Conservation (phyloP, 768 basidiomycete species). For the Tephrocybe sp. region DNA sequence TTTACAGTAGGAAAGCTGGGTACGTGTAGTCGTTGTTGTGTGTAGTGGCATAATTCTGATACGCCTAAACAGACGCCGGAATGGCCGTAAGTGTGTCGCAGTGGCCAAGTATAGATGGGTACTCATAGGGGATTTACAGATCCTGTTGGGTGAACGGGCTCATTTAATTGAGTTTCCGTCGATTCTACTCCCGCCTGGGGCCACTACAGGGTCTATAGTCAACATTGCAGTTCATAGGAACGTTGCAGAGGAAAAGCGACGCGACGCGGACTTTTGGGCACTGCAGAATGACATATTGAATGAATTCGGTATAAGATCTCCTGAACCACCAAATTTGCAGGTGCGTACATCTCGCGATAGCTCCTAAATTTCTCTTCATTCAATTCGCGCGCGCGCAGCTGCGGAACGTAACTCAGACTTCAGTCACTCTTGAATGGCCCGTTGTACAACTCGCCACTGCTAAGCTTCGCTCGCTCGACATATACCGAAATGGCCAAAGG, state of each 20-base stretch:
- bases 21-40: conserved; percentile 34
- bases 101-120: background rate
- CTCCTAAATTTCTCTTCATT: background rate
- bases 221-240: conserved; percentile 96
- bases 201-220: conserved; percentile 92
- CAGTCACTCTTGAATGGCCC: conserved; percentile 96
- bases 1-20: conserved; percentile 97
- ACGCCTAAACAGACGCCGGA: conserved; percentile 67
- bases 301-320: conserved; percentile 67
- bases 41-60: conserved; percentile 2
- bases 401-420: conserved; percentile 95
- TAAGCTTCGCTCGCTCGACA: conserved; percentile 84
- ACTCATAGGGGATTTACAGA: conserved; percentile 44
- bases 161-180: conserved; percentile 99
- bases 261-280: conserved; percentile 80
- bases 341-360: conserved; percentile 37
- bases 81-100: conserved; percentile 74
- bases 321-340: conserved; percentile 71
- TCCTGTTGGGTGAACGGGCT: conserved; percentile 89
- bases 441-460: conserved; percentile 80
- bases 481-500: conserved; percentile 89
- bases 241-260: conserved; percentile 75
- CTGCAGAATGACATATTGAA: conserved; percentile 81
- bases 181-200: conserved; percentile 88
- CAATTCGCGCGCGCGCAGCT: conserved; percentile 44